Base-by-base conservation (phyloP, 2,329 filamentous ascomycete species). In the Pezicula rhizophila region DNA sequence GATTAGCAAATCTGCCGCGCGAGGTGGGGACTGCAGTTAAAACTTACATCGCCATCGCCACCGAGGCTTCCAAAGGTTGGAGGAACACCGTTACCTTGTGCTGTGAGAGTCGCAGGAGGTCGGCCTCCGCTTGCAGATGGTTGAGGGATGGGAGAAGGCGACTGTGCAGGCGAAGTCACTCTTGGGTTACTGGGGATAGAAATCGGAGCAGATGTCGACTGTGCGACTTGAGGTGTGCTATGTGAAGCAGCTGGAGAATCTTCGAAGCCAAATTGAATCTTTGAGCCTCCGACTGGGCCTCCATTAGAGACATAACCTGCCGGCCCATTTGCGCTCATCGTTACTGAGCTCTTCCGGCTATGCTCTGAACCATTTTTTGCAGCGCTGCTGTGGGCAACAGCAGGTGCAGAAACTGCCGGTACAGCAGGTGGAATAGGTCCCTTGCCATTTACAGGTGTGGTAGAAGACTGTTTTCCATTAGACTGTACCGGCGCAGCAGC, bases 81-180 rank as follows among this genome's bases (percentile, higher is more conserved):
- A 31, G 28, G 28, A 46, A 88, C 80, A 67, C 85, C 83, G 62
- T 82, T 84, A 47, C 79, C 79, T 58, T 85, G 82, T 56, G 83
- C 83, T 58, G 84, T 77, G 56, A 89, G 78, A 55, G 79, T 80
- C 31, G 89, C 85, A 40, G 90, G 89, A 59, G 91, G 91, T 62
- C 89, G 75, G 48, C 84, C 89, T 63, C 90, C 93, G 62, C 84
- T 87, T 31, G 85, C 84, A 47, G 85, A 81, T 45, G 90, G 89
- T 68, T 92, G 88, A 28, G 93, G 92, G 60, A 97, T 97, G 4
- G 93, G 93, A 38, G 89, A 92, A 4, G 93, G 93, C 41, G 92
- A 96, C 58, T 87, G 85, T 43, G 87, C 84, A 5, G 93, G 93
- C 41, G 91, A 95, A 42, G 84, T 83, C 45, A 92, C 79, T 60